Percentiles rank a stretch among this genome's conserved stretches.
Conservation (phyloP, 1,139 yeast species). For the Sugiyamaella paludigena region DNA sequence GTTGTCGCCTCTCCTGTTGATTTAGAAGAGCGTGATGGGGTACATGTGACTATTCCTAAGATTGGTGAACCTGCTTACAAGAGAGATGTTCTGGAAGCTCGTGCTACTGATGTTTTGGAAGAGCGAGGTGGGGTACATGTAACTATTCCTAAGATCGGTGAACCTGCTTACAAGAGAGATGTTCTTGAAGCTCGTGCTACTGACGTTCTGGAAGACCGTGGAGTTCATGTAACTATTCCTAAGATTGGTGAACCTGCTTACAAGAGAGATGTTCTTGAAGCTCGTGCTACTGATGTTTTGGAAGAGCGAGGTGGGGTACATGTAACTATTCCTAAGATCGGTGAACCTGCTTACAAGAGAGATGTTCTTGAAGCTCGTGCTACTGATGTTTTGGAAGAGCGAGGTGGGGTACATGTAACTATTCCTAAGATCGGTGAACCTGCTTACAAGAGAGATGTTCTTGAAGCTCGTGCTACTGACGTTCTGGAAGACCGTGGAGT, state of each 20-base stretch:
- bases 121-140: conserved; percentile 8
- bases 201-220: conserved; percentile 10
- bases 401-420: not conserved
- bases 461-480: conserved; percentile 10
- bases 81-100: conserved; percentile 8
- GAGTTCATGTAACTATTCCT: conserved; percentile 11
- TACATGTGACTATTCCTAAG: conserved; percentile 8
- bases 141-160: conserved; percentile 11
- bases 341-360: conserved; percentile 18
- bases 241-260: conserved; percentile 19
- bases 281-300: conserved; percentile 8
- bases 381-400: conserved; percentile 3
- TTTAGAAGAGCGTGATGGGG: conserved; percentile 9
- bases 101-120: conserved; percentile 10
- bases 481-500: conserved; percentile 15
- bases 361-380: conserved; percentile 15
- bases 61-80: conserved; percentile 15
- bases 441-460: conserved; percentile 13
- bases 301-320: not conserved
- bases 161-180: conserved; percentile 14
- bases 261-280: conserved; percentile 16
- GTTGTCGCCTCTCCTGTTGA: conserved; percentile 9
- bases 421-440: conserved; percentile 14
- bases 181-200: conserved; percentile 3
- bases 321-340: conserved; percentile 12